These are phyloP conservation scores for Thielaviopsis cerberus DNA, from an alignment of 2,329 filamentous ascomycete species.

Conservation along the genomic window DNA sequence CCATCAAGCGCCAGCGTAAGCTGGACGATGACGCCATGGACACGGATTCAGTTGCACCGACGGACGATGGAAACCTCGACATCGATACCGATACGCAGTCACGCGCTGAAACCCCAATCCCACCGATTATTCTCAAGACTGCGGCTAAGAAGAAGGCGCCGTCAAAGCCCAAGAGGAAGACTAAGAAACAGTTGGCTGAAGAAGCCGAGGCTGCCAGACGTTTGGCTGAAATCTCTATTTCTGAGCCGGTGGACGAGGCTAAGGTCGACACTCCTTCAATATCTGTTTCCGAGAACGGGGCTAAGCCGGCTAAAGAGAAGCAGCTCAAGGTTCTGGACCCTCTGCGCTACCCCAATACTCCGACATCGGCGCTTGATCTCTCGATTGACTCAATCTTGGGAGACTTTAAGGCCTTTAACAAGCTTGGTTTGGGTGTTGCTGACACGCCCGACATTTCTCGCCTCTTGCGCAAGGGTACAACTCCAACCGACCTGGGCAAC, in stretches of 20 bases:
- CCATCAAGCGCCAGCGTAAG: slow-evolving; percentile 66
- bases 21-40: slow-evolving; percentile 62
- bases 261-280: slow-evolving; percentile 19
- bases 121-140: slow-evolving; percentile 21
- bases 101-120: slow-evolving; percentile 29
- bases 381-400: slow-evolving; percentile 28
- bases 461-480: slow-evolving; percentile 29
- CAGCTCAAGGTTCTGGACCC: slow-evolving; percentile 22
- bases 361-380: slow-evolving; percentile 27
- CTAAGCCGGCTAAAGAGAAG: slow-evolving; percentile 15
- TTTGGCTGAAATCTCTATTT: slow-evolving; percentile 4
- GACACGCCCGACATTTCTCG: slow-evolving; percentile 32
- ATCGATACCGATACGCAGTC: slow-evolving; percentile 29
- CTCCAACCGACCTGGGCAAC: slow-evolving; percentile 23
- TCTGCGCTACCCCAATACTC: slow-evolving; percentile 30
- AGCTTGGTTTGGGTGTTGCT: slow-evolving; percentile 24
- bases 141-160: slow-evolving; percentile 33
- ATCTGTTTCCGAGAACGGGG: slow-evolving; percentile 29
- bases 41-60: slow-evolving; percentile 36
- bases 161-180: slow-evolving; percentile 50
- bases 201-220: slow-evolving; percentile 44
- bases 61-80: slow-evolving; percentile 20
- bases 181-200: slow-evolving; percentile 57
- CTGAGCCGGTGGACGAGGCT: slow-evolving; percentile 10
- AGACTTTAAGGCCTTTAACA: slow-evolving; percentile 20